A percentile compares a stretch with the other conserved stretches of the same genome.
phyloP scores from a whole-genome alignment of 2,329 filamentous ascomycete species.

The Coleophoma eucalyptorum region DNA sequence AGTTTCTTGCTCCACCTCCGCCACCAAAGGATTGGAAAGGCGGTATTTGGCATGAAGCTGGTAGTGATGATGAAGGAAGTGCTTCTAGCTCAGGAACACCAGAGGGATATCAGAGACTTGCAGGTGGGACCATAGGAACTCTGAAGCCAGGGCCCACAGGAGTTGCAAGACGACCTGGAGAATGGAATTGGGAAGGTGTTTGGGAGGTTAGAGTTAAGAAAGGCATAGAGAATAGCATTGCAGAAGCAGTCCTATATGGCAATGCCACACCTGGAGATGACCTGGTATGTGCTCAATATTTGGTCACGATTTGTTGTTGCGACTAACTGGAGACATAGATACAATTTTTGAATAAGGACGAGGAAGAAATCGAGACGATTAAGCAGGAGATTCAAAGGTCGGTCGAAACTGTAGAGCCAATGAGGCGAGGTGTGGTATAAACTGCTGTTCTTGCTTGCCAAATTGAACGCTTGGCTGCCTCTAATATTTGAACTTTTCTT shows the following conservation, averaged over 20 bases:
- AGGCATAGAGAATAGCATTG: conserved; percentile 71
- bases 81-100: conserved; percentile 3
- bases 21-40: conserved; percentile 6
- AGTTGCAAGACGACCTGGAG: conserved; percentile 56
- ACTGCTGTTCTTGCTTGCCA: neutral
- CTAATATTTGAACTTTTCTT: too few species aligned
- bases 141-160: conserved; percentile 3
- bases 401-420: conserved; percentile 33
- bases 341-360: conserved; percentile 62
- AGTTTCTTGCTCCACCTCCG: conserved; percentile 27
- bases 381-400: conserved; percentile 53
- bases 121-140: conserved; percentile 9
- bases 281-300: conserved; percentile 51
- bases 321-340: conserved; percentile 41
- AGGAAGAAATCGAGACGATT: conserved; percentile 51
- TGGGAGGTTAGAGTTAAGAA: conserved; percentile 88
- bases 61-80: conserved; percentile 10
- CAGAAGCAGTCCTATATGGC: conserved; percentile 77
- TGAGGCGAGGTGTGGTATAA: conserved; percentile 24
- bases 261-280: conserved; percentile 61
- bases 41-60: conserved; percentile 7
- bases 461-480: too few species aligned
- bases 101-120: conserved; percentile 13
- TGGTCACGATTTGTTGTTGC: too few species aligned
- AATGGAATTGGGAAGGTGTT: conserved; percentile 98